A percentile compares a stretch with the other conserved stretches of the same genome.
phyloP scores from a whole-genome alignment of 257 asterid species.

The Solanum pinnatisectum region DNA sequence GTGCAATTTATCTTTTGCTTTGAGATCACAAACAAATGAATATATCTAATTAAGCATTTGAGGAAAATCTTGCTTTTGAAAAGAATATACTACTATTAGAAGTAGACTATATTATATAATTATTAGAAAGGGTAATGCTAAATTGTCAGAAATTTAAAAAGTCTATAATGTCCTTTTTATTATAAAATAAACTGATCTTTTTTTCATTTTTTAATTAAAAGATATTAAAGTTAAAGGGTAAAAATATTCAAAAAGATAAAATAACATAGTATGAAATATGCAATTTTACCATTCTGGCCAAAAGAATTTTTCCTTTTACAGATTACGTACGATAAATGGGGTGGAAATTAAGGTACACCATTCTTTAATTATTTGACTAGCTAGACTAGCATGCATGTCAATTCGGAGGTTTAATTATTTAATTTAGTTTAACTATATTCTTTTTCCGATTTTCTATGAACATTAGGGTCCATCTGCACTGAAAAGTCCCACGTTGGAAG shows the following conservation, averaged over 20 bases:
- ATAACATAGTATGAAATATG: too few species aligned
- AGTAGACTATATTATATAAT: neutral
- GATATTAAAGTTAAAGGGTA: too few species aligned
- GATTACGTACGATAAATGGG: neutral
- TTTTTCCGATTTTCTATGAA: rapidly evolving
- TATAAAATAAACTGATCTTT: too few species aligned
- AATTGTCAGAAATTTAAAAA: too few species aligned
- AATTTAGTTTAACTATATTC: neutral
- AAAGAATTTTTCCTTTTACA: too few species aligned
- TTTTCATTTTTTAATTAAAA: too few species aligned
- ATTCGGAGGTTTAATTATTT: neutral
- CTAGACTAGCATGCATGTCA: neutral
- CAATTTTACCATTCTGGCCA: too few species aligned
- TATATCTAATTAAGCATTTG: neutral
- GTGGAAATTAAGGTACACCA: neutral
- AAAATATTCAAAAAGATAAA: too few species aligned
- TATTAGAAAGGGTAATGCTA: too few species aligned
- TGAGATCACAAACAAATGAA: neutral
- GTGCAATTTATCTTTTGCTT: neutral
- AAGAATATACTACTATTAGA: neutral
- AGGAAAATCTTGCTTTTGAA: neutral
- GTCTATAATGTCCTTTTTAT: too few species aligned
- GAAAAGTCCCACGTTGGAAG: rapidly evolving
- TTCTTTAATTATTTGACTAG: neutral
- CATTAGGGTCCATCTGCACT: neutral